Evolutionary conservation across 805 yeast species (phyloP).

Genomic region (Cyberlindnera maclurae): DNA sequence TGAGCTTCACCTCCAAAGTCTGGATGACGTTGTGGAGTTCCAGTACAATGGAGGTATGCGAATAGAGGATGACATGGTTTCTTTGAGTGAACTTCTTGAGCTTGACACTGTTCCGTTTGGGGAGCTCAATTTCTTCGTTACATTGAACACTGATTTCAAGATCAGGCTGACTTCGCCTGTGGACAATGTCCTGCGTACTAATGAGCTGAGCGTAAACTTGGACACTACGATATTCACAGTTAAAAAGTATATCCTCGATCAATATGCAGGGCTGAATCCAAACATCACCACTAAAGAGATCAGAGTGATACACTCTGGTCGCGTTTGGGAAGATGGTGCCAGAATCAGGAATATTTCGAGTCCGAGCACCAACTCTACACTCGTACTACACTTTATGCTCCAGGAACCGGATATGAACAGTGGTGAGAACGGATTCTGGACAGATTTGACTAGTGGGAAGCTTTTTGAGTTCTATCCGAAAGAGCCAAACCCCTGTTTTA

Average conservation of each 20-base stretch:
- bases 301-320: constrained; percentile 22
- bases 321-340: constrained; percentile 14
- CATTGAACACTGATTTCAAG: constrained; percentile 16
- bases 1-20: constrained; percentile 7
- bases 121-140: constrained; percentile 22
- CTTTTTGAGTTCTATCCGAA: constrained; percentile 26
- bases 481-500: constrained; percentile 24
- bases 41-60: constrained; percentile 16
- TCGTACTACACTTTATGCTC: constrained; percentile 18
- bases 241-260: constrained; percentile 21
- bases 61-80: constrained; percentile 12
- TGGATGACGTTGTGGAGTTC: constrained; percentile 11
- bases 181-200: constrained; percentile 10
- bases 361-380: background rate
- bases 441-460: constrained; percentile 20
- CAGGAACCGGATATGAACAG: constrained; percentile 12
- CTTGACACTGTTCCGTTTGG: constrained; percentile 30
- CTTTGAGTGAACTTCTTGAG: constrained; percentile 24
- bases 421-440: constrained; percentile 21
- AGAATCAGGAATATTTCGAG: constrained; percentile 12
- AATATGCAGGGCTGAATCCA: constrained; percentile 13
- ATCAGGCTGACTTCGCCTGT: constrained; percentile 22
- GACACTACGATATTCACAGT: constrained; percentile 18
- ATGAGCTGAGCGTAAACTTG: constrained; percentile 9
- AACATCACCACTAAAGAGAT: constrained; percentile 16